Evolutionary conservation across 164 flowering plant genomes (phyloP).

Genomic region (Hamamelis virginiana): DNA sequence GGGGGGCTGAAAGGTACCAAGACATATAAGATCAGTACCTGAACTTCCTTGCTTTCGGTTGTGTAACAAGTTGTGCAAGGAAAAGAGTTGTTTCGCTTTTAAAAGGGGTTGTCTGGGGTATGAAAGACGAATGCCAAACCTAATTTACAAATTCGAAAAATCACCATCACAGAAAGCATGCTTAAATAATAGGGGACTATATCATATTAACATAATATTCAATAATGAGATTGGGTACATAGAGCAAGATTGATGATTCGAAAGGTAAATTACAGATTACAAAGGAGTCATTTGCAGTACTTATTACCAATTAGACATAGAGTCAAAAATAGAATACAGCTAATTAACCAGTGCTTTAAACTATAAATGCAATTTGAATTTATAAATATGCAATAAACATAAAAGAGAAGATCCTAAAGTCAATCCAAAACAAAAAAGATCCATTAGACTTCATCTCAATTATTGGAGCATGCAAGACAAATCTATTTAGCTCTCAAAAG

Average conservation of each 20-base stretch:
- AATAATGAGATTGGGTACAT: neutral
- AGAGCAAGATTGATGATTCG: neutral
- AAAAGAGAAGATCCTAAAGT: too few species aligned
- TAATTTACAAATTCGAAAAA: slow-evolving; percentile 25
- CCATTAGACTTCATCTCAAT: neutral
- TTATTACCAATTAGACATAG: neutral
- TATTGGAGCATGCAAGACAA: neutral
- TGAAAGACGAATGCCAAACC: slow-evolving; percentile 55
- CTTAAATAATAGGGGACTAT: neutral
- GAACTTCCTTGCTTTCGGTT: slow-evolving; percentile 43
- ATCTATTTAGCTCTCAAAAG: neutral
- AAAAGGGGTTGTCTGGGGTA: slow-evolving; percentile 79
- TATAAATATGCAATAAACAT: too few species aligned
- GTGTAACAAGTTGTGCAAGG: slow-evolving; percentile 58
- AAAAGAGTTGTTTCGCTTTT: slow-evolving; percentile 62
- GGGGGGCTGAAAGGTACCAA: neutral
- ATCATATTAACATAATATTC: neutral
- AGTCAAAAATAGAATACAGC: neutral
- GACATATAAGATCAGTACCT: slow-evolving; percentile 37
- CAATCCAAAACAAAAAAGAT: neutral
- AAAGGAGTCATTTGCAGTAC: neutral
- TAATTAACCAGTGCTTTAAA: too few species aligned
- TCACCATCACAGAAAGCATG: neutral
- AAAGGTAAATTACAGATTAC: neutral
- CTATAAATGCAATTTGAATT: too few species aligned